Base-by-base conservation (phyloP, 495 filamentous ascomycete genomes). In the Neurospora terricola region DNA sequence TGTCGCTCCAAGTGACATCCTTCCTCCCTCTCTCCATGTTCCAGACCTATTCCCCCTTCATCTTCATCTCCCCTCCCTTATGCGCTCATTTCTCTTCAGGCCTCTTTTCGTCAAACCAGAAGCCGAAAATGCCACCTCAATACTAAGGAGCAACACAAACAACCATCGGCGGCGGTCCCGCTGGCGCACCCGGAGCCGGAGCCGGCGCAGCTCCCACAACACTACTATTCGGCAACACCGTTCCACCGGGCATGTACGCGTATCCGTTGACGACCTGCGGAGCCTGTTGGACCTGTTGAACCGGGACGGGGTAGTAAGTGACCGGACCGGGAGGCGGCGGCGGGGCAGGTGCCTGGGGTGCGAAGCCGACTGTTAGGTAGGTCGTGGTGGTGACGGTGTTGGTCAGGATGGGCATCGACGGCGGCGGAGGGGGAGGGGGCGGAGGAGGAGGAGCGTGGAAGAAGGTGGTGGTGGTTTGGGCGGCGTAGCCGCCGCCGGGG, bases 261-360 rank as follows among this genome's bases (percentile, higher is more conserved):
- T 66, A 66, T 66, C 54, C 54, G 12, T 9, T 66, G 30, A 66
- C 42, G n/a, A 27, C 21, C 9, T 71, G 69, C 42, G 38, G 69
- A 21, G 48, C 39, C 12, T 18, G 38, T n/a, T 21, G 72, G n/a
- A 34, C 73, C 73, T 43, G 75, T 37, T 11, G 75, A 62, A 34
- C 73, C 5, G 14, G 75, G 70, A 54, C 59, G 27, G 42, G 72
- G n/a, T 34, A 54, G 18, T 70, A 70, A 42, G 69, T 30, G 18
- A 70, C 21, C 69, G 72, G 38, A 9, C 40, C 23, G 4, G 45
- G 43, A 14, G 69, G 18, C 43, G 69, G 48, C 18, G 48, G 39
- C 30, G 70, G 48, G 8, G 73, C 34, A 54, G 54, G 30, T 12
- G 38, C 8, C 37, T 23, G 38, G 16, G 70, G 21, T 38, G 70